Conservation (phyloP, 768 basidiomycete species). For the Gautieria morchelliformis region DNA sequence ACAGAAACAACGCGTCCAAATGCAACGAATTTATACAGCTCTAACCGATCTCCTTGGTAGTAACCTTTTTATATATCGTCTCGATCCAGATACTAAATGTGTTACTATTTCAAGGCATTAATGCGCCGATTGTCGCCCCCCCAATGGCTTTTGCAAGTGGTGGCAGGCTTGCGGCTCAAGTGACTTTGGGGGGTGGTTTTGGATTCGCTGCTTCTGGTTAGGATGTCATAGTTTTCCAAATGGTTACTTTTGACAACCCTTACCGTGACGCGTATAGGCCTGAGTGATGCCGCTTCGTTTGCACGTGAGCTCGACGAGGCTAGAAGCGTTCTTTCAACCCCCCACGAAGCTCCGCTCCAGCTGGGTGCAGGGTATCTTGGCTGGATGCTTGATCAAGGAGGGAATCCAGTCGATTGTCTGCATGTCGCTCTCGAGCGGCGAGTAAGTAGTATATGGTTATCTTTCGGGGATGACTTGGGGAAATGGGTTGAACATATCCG, state of each 20-base stretch:
- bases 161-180: conserved; percentile 48
- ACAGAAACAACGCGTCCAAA: no score
- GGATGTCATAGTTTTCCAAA: background rate
- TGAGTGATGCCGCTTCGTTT: conserved; percentile 28
- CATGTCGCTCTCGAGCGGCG: conserved; percentile 40
- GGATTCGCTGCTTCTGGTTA: conserved; percentile 64
- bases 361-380: conserved; percentile 70
- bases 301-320: conserved; percentile 43
- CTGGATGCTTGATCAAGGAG: conserved; percentile 54
- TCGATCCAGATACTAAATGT: no score
- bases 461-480: conserved; percentile 51
- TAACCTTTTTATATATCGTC: no score
- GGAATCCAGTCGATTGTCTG: conserved; percentile 29
- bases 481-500: conserved; percentile 57
- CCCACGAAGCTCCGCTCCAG: conserved; percentile 26
- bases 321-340: conserved; percentile 31
- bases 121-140: conserved; percentile 45
- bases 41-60: no score
- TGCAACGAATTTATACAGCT: no score
- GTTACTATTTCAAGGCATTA: background rate
- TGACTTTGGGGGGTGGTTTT: conserved; percentile 61
- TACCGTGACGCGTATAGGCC: conserved; percentile 15
- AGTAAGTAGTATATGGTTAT: conserved; percentile 64
- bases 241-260: background rate
- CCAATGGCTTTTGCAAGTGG: conserved; percentile 69